A percentile compares a stretch with the other conserved stretches of the same genome.
These are phyloP conservation scores for Alternaria brassicae DNA, from an alignment of 2,329 filamentous ascomycete genomes.

Conservation along the genomic window DNA sequence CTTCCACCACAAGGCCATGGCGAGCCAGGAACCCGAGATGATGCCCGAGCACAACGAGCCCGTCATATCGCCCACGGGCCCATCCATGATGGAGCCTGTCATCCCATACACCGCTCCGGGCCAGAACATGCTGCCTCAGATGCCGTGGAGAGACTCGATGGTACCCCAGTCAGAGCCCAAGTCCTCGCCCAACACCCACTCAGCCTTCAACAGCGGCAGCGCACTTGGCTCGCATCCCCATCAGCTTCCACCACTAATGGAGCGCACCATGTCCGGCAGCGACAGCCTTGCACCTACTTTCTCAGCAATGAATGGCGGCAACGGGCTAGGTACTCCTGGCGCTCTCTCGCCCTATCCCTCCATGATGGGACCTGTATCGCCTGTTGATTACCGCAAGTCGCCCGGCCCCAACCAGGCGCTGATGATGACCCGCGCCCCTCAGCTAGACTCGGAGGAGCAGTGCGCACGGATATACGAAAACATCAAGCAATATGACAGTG, in stretches of 20 bases:
- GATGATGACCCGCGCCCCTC: constrained; percentile 74
- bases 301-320: constrained; percentile 74
- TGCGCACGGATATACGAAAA: constrained; percentile 85
- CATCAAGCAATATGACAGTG: constrained; percentile 79
- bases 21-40: constrained; percentile 67
- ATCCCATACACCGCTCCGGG: constrained; percentile 73
- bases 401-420: constrained; percentile 71
- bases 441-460: constrained; percentile 84
- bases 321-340: constrained; percentile 72
- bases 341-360: constrained; percentile 75
- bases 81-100: constrained; percentile 77
- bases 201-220: constrained; percentile 66
- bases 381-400: constrained; percentile 73
- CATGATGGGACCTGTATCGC: constrained; percentile 71
- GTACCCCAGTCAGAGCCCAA: constrained; percentile 78
- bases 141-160: constrained; percentile 93
- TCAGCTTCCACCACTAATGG: constrained; percentile 73
- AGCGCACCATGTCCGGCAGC: constrained; percentile 65
- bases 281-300: constrained; percentile 70
- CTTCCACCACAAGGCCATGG: constrained; percentile 94
- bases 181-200: constrained; percentile 70
- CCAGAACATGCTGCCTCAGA: constrained; percentile 81
- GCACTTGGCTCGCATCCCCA: constrained; percentile 65
- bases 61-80: constrained; percentile 74
- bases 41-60: constrained; percentile 64